Conservation (phyloP, 1,284 basidiomycete genomes). For the Pterula multifida region DNA sequence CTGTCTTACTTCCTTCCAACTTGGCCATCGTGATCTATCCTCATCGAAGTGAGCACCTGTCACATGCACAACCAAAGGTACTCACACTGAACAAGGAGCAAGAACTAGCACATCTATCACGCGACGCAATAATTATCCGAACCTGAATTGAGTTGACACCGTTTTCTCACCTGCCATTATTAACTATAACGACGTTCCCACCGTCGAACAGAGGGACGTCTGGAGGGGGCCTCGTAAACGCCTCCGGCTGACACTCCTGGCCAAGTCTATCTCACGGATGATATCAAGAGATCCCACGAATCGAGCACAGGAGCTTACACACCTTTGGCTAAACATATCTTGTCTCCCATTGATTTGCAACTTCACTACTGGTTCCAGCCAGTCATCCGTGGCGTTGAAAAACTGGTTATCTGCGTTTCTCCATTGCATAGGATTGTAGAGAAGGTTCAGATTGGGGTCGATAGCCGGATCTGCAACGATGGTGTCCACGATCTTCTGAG, state of each 20-base stretch:
- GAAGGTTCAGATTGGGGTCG: conserved; percentile 32
- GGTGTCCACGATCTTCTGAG: conserved; percentile 33
- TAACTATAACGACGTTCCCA: conserved; percentile 40
- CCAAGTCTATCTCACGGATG: conserved; percentile 26
- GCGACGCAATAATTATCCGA: background rate
- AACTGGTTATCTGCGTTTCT: conserved; percentile 33
- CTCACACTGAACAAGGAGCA: conserved; percentile 46
- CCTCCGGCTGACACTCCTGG: conserved; percentile 39
- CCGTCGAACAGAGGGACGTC: conserved; percentile 36
- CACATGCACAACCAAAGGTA: conserved; percentile 8
- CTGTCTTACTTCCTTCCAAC: conserved; percentile 41
- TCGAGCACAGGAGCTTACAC: conserved; percentile 4
- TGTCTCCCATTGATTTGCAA: conserved; percentile 31
- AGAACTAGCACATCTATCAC: conserved; percentile 39
- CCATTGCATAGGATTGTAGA: conserved; percentile 42
- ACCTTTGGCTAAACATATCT: conserved; percentile 41
- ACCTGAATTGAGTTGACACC: background rate
- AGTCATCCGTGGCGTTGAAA: conserved; percentile 30
- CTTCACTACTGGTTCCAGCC: conserved; percentile 30
- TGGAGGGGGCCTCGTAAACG: conserved; percentile 29
- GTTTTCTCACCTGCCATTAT: conserved; percentile 31
- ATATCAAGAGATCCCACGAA: conserved; percentile 2
- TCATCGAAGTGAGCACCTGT: conserved; percentile 5
- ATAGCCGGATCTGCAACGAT: conserved; percentile 26
- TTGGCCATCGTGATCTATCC: conserved; percentile 47